Evolutionary conservation across 805 yeast species (phyloP), one percentile per base, ranked within the genome.

Genomic region (Candida insectorum): DNA sequence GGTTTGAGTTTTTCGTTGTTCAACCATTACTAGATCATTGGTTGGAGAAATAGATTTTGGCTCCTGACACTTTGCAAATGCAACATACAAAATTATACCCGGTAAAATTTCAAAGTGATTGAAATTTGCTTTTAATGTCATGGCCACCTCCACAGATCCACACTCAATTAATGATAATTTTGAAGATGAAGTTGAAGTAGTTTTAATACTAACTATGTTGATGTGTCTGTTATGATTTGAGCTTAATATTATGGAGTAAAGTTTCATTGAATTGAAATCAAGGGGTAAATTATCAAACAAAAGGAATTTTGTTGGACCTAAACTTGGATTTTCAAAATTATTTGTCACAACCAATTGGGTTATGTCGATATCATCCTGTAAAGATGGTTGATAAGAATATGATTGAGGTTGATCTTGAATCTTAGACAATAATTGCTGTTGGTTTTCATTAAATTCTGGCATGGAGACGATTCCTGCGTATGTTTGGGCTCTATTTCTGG

Each of bases 21-120:
- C 34, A 4, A 27, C 23, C 10, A 21, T 19, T 13, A 26, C 10
- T 11, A 21, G 17, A 14, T 21, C 29, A 22, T 28, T 12, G 16
- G 9, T 21, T 11, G 31, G 24, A 22, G 24, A 6, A 16, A 6
- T 13, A 5, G 20, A 14, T 16, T 9, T 28, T 16, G 30, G 17
- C 24, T 61, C 73, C 46, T 57, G 48, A 20, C 87, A 74, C 49
- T 82, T 85, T 3, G 96, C 97, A 69, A 87, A 93, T 0, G 89
- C 85, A 24, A 87, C 85, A 24, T 77, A 65, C 53, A 93, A 77
- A 12, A 82, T 77, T 16, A 75, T 69, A 3, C 95, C 95, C 2
- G 91, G 85, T 40, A 79, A 74, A 24, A 91, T 68, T 50, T 91
- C 96, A 44, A 81, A 79, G 43, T 88, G 94, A 50, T 84, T 86